phyloP scores from a whole-genome alignment of 2,329 filamentous ascomycete species.

The Zarea fungicola region DNA sequence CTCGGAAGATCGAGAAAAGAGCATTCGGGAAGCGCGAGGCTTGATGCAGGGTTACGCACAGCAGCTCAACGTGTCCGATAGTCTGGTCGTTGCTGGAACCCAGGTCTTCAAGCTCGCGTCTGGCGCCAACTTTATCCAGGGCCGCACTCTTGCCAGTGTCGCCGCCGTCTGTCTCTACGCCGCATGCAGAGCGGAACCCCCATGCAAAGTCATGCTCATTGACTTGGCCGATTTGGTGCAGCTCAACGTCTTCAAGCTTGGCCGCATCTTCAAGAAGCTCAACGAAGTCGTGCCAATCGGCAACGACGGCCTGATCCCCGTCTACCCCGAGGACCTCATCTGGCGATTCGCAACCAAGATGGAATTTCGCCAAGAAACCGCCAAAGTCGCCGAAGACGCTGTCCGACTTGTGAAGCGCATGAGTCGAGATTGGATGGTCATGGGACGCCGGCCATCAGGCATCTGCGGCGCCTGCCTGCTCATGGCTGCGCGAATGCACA shows the following conservation, averaged over 20 bases:
- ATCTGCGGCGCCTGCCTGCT: slow-evolving; percentile 92
- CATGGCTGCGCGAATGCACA: slow-evolving; percentile 95
- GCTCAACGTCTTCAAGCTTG: slow-evolving; percentile 89
- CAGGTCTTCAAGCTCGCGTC: slow-evolving; percentile 74
- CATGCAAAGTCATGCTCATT: slow-evolving; percentile 87
- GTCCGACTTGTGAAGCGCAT: slow-evolving; percentile 84
- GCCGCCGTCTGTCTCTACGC: slow-evolving; percentile 89
- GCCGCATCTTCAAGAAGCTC: slow-evolving; percentile 81
- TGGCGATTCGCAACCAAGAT: slow-evolving; percentile 86
- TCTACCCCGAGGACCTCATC: slow-evolving; percentile 86
- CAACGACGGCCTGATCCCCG: slow-evolving; percentile 58
- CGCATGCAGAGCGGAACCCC: slow-evolving; percentile 71
- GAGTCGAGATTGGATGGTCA: slow-evolving; percentile 96
- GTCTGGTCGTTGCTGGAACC: slow-evolving; percentile 58
- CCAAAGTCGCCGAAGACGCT: slow-evolving; percentile 82
- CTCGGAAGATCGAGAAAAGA: slow-evolving; percentile 53
- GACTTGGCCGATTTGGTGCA: slow-evolving; percentile 80
- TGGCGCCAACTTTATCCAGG: slow-evolving; percentile 74
- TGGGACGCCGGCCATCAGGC: slow-evolving; percentile 86
- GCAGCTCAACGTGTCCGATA: slow-evolving; percentile 56
- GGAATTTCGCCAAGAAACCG: slow-evolving; percentile 78
- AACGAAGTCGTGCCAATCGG: slow-evolving; percentile 66
- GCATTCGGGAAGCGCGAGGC: slow-evolving; percentile 51
- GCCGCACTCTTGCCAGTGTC: slow-evolving; percentile 77
- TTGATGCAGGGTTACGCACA: slow-evolving; percentile 59